Percentiles rank a stretch among this genome's conserved stretches.
Evolutionary conservation across 1,139 yeast genomes (phyloP).

Genomic region (Nakaseomyces uthaithaninus): DNA sequence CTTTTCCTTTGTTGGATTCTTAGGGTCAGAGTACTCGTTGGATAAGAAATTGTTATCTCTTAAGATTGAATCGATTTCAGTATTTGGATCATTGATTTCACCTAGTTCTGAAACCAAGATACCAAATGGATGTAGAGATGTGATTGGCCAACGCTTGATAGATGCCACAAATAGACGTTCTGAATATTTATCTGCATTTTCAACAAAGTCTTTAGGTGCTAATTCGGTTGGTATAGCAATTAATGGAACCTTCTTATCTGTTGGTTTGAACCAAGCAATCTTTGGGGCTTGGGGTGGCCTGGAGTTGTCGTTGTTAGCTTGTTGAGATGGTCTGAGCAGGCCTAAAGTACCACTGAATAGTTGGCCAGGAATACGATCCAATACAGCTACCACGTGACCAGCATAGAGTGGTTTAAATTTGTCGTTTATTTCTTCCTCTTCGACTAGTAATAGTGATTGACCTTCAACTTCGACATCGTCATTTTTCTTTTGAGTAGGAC

Average conservation of each 20-base stretch:
- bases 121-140: slow-evolving; percentile 96
- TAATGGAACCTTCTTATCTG: slow-evolving; percentile 93
- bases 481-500: slow-evolving; percentile 97
- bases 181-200: slow-evolving; percentile 75
- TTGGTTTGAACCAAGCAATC: slow-evolving; percentile 98
- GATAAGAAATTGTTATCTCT: slow-evolving; percentile 89
- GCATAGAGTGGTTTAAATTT: slow-evolving; percentile 91
- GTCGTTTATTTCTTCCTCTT: slow-evolving; percentile 92
- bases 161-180: slow-evolving; percentile 86
- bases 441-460: slow-evolving; percentile 80
- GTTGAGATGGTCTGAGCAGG: slow-evolving; percentile 89
- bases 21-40: slow-evolving; percentile 66
- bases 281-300: slow-evolving; percentile 56
- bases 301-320: slow-evolving; percentile 50
- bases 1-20: slow-evolving; percentile 31
- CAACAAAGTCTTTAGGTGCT: slow-evolving; percentile 93
- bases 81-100: slow-evolving; percentile 61
- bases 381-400: slow-evolving; percentile 96
- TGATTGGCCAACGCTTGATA: slow-evolving; percentile 97
- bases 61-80: slow-evolving; percentile 82
- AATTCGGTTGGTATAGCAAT: slow-evolving; percentile 98
- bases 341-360: slow-evolving; percentile 91
- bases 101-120: slow-evolving; percentile 85
- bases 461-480: slow-evolving; percentile 99
- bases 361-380: slow-evolving; percentile 96